A percentile compares a stretch with the other conserved stretches of the same genome.
These are phyloP conservation scores for Royoungia palumana DNA, from an alignment of 768 basidiomycete species.

Conservation along the genomic window DNA sequence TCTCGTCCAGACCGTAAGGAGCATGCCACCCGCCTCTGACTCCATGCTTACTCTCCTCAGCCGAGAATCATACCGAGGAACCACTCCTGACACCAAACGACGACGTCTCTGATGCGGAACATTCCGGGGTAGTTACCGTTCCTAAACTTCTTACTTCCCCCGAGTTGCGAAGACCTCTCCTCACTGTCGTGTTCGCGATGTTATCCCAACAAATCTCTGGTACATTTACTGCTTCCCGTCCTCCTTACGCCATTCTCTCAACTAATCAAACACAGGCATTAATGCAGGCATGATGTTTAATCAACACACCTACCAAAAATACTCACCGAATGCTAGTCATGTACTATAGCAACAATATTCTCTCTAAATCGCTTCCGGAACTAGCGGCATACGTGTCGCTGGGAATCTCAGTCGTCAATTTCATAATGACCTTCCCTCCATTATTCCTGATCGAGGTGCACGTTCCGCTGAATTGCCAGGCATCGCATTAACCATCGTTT, in stretches of 20 bases:
- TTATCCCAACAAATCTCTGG: slow-evolving; percentile 77
- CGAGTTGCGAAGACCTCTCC: slow-evolving; percentile 60
- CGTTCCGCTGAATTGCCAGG: slow-evolving; percentile 2
- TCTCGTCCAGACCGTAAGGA: slow-evolving; percentile 25
- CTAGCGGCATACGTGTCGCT: slow-evolving; percentile 80
- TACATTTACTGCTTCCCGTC: slow-evolving; percentile 20
- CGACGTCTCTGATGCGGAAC: slow-evolving; percentile 16
- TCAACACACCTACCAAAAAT: neutral
- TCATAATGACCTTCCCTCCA: slow-evolving; percentile 71
- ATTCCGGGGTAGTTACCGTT: slow-evolving; percentile 43
- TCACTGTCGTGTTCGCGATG: slow-evolving; percentile 70
- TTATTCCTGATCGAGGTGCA: slow-evolving; percentile 81
- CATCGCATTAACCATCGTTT: slow-evolving; percentile 3
- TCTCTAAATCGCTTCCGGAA: slow-evolving; percentile 74
- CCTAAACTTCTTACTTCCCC: slow-evolving; percentile 47
- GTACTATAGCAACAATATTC: slow-evolving; percentile 88
- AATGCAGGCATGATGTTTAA: slow-evolving; percentile 55
- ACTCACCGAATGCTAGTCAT: slow-evolving; percentile 49
- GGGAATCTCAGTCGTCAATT: slow-evolving; percentile 82
- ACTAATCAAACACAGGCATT: slow-evolving; percentile 47
- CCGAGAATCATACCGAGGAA: slow-evolving; percentile 26
- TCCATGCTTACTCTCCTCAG: slow-evolving; percentile 12
- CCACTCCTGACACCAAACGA: slow-evolving; percentile 22
- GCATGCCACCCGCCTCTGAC: neutral
- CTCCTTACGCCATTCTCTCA: slow-evolving; percentile 1